phyloP scores from a whole-genome alignment of 768 basidiomycete genomes.

The Collybia sp. region DNA sequence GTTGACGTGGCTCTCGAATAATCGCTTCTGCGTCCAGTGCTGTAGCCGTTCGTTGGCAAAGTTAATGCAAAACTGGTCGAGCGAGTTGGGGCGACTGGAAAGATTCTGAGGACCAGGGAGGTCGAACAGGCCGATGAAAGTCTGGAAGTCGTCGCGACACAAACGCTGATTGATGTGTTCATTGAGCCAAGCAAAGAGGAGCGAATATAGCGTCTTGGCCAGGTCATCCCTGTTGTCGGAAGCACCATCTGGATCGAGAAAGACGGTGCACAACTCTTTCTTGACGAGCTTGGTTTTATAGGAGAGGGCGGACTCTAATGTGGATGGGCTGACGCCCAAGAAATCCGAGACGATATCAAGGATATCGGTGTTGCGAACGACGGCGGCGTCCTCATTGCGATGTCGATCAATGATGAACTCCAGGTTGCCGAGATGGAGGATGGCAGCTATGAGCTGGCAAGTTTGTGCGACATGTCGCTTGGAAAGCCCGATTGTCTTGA shows the following conservation, averaged over 20 bases:
- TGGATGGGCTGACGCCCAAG: slow-evolving; percentile 71
- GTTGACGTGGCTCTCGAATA: slow-evolving; percentile 77
- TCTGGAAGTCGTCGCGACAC: slow-evolving; percentile 88
- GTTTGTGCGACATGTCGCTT: slow-evolving; percentile 95
- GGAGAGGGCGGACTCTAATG: slow-evolving; percentile 76
- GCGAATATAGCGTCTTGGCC: slow-evolving; percentile 87
- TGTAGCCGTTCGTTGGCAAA: slow-evolving; percentile 93
- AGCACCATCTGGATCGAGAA: slow-evolving; percentile 92
- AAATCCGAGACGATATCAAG: slow-evolving; percentile 88
- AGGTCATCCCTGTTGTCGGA: slow-evolving; percentile 93
- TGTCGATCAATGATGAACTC: slow-evolving; percentile 83
- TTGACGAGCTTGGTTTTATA: slow-evolving; percentile 92
- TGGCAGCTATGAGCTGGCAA: slow-evolving; percentile 91
- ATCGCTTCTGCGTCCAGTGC: slow-evolving; percentile 69
- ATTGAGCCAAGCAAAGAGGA: slow-evolving; percentile 94
- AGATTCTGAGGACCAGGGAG: slow-evolving; percentile 92
- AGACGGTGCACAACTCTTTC: slow-evolving; percentile 96
- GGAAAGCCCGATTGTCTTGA: slow-evolving; percentile 90
- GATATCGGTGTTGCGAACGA: slow-evolving; percentile 81
- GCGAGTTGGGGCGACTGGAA: slow-evolving; percentile 81
- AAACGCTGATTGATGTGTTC: slow-evolving; percentile 95
- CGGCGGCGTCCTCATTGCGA: slow-evolving; percentile 88
- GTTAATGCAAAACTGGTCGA: slow-evolving; percentile 96
- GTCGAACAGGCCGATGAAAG: slow-evolving; percentile 92
- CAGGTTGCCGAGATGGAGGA: slow-evolving; percentile 94